Percentiles rank a stretch among this genome's conserved stretches.
phyloP scores from a whole-genome alignment of 495 filamentous ascomycete genomes.

The Aspergillus sparsus region DNA sequence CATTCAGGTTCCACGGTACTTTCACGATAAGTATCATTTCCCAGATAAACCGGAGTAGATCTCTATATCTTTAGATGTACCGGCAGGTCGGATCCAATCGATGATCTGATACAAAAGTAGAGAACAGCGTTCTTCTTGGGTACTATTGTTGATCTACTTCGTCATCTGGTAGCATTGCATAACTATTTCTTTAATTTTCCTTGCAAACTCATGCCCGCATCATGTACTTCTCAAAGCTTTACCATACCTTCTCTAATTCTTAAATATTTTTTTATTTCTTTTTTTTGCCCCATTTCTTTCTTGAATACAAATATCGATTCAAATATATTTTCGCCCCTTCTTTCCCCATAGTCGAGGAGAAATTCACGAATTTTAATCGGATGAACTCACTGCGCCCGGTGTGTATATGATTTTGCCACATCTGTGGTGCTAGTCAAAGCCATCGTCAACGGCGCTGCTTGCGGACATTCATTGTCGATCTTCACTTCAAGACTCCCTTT shows the following conservation, averaged over 20 bases:
- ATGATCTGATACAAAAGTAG: neutral
- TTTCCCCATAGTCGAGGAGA: neutral
- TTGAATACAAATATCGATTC: neutral
- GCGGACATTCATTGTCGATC: constrained; percentile 22
- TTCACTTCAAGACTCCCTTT: neutral
- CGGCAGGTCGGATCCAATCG: neutral
- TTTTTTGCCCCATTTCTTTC: neutral
- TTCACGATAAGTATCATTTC: neutral
- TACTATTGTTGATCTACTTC: neutral
- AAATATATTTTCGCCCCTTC: neutral
- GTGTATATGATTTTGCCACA: constrained; percentile 22
- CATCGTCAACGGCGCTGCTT: constrained; percentile 18
- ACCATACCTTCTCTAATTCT: neutral
- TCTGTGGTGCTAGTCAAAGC: constrained; percentile 10
- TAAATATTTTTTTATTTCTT: neutral
- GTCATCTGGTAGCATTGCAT: constrained; percentile 9
- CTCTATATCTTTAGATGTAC: neutral
- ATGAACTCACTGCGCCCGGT: constrained; percentile 1
- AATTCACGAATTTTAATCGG: neutral
- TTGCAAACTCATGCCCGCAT: too few relatives aligned
- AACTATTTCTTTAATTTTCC: neutral
- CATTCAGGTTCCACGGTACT: neutral
- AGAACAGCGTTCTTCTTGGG: neutral
- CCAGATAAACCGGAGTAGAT: neutral
- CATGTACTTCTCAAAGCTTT: neutral